Evolutionary conservation across 2,329 filamentous ascomycete genomes (phyloP), one percentile per base, ranked within the genome.

Genomic region (Harringtonia aguacate): DNA sequence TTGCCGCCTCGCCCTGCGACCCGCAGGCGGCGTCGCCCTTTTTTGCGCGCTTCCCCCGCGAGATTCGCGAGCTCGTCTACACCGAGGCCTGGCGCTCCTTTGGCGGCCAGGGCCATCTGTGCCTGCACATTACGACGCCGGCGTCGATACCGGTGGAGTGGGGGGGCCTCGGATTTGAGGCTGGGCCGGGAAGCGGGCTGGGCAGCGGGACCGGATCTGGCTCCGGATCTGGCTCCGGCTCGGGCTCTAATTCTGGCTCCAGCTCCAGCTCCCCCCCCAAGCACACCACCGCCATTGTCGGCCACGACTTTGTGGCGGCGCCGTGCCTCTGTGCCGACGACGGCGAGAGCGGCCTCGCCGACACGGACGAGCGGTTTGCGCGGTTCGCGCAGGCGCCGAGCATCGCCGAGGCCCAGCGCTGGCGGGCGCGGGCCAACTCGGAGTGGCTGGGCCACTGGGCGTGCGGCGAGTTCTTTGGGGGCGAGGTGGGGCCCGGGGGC

Each of bases 1-100:
- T 41, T 7, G 39, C 31, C n/a, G 22, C 31, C 12, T 41, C 31
- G 10, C 30, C 39, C 15, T 30, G n/a, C 43, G 62, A 73, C 43
- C 64, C 59, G 53, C 73, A 75, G 61, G 62, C 63, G 29, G 65
- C 38, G 2, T 58, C 57, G 15, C 47, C 41, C 14, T 56, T 61
- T 37, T 60, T 61, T 45, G 33, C 48, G 3, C 31, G 42, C 9
- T 54, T 61, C 15, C 57, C 58, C 10, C 42, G 43, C 35, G 58
- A 61, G 46, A 52, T 61, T 38, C 57, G 59, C n/a, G 46, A 53
- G 20, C 50, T 58, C 47, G 55, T 61, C 29, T 61, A 60, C 44
- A 21, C 48, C 24, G 55, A 60, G 35, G 44, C 54, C 29, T 60
- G 55, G 54, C 46, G 50, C 18, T 40, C 4, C 33, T 51, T 36